Evolutionary conservation across 2,329 filamentous ascomycete species (phyloP).

Genomic region (Amesomyces nigricolor): DNA sequence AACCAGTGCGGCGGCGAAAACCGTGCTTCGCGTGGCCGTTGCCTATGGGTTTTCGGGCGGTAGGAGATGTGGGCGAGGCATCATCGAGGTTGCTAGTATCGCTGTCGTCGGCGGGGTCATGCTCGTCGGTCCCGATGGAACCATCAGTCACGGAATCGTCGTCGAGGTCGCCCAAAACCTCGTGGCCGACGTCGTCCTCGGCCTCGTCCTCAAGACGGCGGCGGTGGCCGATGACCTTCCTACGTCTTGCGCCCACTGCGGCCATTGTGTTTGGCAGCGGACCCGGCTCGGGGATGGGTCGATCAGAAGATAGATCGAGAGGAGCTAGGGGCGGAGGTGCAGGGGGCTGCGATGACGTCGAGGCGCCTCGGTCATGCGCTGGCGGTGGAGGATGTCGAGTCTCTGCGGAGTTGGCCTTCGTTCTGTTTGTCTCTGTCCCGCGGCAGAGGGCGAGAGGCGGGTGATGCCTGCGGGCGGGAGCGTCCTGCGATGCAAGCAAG

Average conservation of each 20-base stretch:
- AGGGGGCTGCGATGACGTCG: constrained; percentile 23
- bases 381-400: constrained; percentile 13
- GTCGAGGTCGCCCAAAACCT: constrained; percentile 49
- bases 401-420: constrained; percentile 3
- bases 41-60: constrained; percentile 35
- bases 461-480: constrained; percentile 14
- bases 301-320: constrained; percentile 10
- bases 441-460: not conserved
- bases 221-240: constrained; percentile 61
- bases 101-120: constrained; percentile 54
- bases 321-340: constrained; percentile 19
- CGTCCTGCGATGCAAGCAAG: constrained; percentile 22
- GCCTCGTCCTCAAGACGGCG: constrained; percentile 66
- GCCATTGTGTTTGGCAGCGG: constrained; percentile 25
- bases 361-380: constrained; percentile 22
- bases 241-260: constrained; percentile 45
- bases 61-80: constrained; percentile 45
- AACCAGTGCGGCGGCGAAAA: constrained; percentile 22
- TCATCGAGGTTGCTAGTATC: constrained; percentile 60
- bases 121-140: constrained; percentile 57
- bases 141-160: constrained; percentile 63
- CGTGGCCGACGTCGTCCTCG: constrained; percentile 58
- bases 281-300: constrained; percentile 8
- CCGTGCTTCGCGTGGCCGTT: constrained; percentile 38
- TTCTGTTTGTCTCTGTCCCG: constrained; percentile 8